Conservation (phyloP, 345 rosid species). For the Bruguiera gymnorhiza region DNA sequence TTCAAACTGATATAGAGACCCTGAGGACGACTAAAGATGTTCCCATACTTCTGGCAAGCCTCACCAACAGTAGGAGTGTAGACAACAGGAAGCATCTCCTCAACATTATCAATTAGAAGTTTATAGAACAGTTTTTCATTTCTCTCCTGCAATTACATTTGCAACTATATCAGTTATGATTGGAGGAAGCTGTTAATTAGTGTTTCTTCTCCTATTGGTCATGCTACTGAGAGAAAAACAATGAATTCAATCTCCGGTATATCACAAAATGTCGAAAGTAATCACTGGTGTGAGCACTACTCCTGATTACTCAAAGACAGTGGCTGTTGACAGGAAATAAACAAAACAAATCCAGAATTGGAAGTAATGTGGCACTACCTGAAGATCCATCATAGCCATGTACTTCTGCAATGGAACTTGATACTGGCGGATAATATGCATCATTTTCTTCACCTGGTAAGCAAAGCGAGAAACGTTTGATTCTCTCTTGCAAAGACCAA, state of each 20-base stretch:
- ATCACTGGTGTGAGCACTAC: too few species aligned
- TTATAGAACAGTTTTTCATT: conserved; percentile 85
- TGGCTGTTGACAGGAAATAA: too few species aligned
- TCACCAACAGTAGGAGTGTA: conserved; percentile 99
- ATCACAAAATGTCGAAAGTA: too few species aligned
- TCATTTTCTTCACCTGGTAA: conserved; percentile 77
- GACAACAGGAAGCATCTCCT: conserved; percentile 91
- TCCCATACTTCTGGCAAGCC: conserved; percentile 74
- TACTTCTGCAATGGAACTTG: conserved; percentile 90
- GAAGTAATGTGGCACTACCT: conserved; percentile 38
- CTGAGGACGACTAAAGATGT: conserved; percentile 95
- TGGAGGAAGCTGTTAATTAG: too few species aligned
- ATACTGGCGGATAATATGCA: conserved; percentile 82
- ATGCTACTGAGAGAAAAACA: too few species aligned
- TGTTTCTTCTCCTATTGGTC: too few species aligned
- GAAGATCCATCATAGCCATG: conserved; percentile 98
- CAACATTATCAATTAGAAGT: conserved; percentile 85
- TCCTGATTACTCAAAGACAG: too few species aligned
- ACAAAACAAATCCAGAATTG: too few species aligned
- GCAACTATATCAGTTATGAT: conserved; percentile 42
- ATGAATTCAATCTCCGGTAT: too few species aligned
- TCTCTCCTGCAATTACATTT: conserved; percentile 53
- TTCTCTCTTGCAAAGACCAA: not conserved
- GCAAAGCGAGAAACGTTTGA: conserved; percentile 1
- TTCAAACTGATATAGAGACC: conserved; percentile 92